Evolutionary conservation across 2,329 filamentous ascomycete species (phyloP), one percentile per base, ranked within the genome.

Genomic region (Aaosphaeria pasadenensis): DNA sequence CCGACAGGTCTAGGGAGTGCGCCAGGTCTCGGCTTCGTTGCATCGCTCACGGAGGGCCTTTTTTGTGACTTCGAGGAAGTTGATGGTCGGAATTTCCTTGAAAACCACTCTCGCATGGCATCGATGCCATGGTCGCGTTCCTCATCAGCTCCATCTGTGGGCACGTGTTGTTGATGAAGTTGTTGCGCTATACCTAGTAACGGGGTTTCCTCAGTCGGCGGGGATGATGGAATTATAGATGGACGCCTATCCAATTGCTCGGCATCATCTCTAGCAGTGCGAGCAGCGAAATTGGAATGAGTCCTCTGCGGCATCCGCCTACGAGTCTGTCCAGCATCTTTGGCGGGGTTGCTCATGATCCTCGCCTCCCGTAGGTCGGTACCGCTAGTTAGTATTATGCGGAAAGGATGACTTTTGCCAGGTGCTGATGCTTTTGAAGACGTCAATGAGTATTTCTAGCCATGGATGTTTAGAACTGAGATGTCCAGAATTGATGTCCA

Each of bases 261-360:
- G 39, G 67, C 66, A 45, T 72, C 69, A 56, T 78, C 76, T 43
- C 63, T 67, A 24, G 76, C 74, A 24, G 74, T 71, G 13, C 71
- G 66, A 17, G 74, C 62, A 43, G 72, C 67, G 56, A 78, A 78
- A 53, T 71, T 77, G 30, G 75, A 70, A 35, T 58, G 63, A 5
- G 60, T 58, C 48, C 67, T 58, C 39, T 60, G 56, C 42, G 63
- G 61, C 56, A 64, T 58, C 35, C 54, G 65, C 55, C 61, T 59
- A 39, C 54, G 54, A 43, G 63, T 45, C 29, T 53, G 53, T 30
- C 55, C 58, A 40, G 44, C 38, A 41, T 35, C 38, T 9, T 9
- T n/a, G n/a, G 33, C 7, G 40, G 56, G 48, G 49, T 59, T 56
- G 43, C 60, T 55, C 66, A 69, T 69, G 53, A 42, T 60, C 43